Conservation (phyloP, 2,329 filamentous ascomycete genomes). For the Penicillium sp. region DNA sequence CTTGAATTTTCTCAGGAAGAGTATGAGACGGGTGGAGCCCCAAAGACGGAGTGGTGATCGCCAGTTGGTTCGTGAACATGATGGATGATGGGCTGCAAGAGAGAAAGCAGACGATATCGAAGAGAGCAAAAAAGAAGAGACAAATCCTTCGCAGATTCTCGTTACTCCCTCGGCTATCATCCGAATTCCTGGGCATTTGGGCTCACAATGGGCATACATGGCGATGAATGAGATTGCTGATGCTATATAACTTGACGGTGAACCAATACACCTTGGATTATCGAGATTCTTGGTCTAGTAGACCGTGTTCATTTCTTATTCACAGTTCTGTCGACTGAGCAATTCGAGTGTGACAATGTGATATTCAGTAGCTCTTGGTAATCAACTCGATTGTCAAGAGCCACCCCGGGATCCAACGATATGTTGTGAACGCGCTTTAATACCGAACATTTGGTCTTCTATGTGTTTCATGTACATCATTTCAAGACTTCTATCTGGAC, state of each 20-base stretch:
- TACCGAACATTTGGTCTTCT: no score
- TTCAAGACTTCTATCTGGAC: not conserved
- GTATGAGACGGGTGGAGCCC: not conserved
- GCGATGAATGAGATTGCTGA: not conserved
- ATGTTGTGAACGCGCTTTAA: no score
- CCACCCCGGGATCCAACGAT: constrained; percentile 53
- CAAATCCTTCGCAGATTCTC: not conserved
- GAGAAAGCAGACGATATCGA: not conserved
- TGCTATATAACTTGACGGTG: not conserved
- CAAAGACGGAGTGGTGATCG: not conserved
- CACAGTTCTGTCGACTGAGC: constrained; percentile 80
- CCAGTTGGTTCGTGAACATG: not conserved
- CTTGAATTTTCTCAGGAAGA: not conserved
- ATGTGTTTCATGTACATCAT: not conserved
- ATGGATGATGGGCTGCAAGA: not conserved
- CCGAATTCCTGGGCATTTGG: not conserved
- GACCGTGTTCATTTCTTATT: constrained; percentile 54
- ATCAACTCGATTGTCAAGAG: constrained; percentile 56
- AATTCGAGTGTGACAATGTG: constrained; percentile 60
- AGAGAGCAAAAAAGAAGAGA: not conserved
- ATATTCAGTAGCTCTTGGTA: constrained; percentile 16
- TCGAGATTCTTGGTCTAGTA: not conserved
- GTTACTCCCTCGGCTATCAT: not conserved
- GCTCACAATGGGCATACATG: not conserved
- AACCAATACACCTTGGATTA: not conserved